phyloP scores from a whole-genome alignment of 2,329 filamentous ascomycete genomes.

The Talaromyces piceae region DNA sequence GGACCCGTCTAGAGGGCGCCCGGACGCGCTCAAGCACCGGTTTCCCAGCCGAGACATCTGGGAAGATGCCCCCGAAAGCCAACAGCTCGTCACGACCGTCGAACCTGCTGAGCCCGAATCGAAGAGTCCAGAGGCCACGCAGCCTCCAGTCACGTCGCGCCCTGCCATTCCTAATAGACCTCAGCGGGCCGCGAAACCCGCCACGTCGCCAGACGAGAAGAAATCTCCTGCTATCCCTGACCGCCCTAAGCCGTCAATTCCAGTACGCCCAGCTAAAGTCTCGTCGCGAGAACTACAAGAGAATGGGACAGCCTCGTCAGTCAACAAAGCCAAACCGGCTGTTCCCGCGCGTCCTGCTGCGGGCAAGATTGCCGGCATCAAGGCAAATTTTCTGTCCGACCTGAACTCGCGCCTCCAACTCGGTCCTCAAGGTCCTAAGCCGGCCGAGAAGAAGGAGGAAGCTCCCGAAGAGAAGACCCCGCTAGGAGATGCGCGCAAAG shows the following conservation, averaged over 20 bases:
- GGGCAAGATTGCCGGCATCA: conserved; percentile 82
- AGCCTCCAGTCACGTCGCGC: conserved; percentile 27
- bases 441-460: conserved; percentile 57
- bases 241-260: conserved; percentile 58
- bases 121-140: conserved; percentile 29
- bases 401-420: conserved; percentile 82
- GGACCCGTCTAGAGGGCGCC: conserved; percentile 33
- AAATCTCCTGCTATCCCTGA: conserved; percentile 50
- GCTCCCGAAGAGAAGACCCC: conserved; percentile 64
- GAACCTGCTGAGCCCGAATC: conserved; percentile 45
- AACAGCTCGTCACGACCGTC: conserved; percentile 65
- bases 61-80: conserved; percentile 86
- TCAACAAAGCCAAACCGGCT: conserved; percentile 68
- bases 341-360: conserved; percentile 72
- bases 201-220: conserved; percentile 40
- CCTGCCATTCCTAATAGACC: conserved; percentile 17
- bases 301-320: conserved; percentile 25
- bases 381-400: conserved; percentile 87
- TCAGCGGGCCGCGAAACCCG: conserved; percentile 25
- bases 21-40: conserved; percentile 52
- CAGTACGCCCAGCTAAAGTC: conserved; percentile 56
- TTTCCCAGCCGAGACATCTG: conserved; percentile 92
- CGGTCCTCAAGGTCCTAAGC: conserved; percentile 72
- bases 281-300: conserved; percentile 25
- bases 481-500: conserved; percentile 82